Percentiles rank a stretch among this genome's conserved stretches.
Conservation (phyloP, 495 filamentous ascomycete genomes). For the Xylaria curta region DNA sequence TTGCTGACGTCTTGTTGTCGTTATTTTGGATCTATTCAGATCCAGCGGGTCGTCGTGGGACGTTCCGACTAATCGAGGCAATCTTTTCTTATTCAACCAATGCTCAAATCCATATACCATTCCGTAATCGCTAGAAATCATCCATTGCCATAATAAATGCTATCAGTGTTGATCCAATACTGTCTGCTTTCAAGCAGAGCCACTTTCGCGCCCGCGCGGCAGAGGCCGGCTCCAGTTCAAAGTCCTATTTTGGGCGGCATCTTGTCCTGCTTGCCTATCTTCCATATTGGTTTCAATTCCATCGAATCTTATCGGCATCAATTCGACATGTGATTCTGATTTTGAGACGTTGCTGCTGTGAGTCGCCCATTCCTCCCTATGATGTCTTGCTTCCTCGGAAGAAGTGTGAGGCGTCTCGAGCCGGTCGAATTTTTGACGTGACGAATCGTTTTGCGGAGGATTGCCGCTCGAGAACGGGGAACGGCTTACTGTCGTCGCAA, state of each 20-base stretch:
- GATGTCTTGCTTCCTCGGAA: constrained; percentile 24
- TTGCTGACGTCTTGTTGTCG: neutral
- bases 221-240: constrained; percentile 21
- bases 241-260: neutral
- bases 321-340: constrained; percentile 19
- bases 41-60: neutral
- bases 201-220: constrained; percentile 8
- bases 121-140: neutral
- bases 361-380: constrained; percentile 34
- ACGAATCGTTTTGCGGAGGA: neutral
- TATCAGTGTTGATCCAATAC: neutral
- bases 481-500: constrained; percentile 32
- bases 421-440: constrained; percentile 15
- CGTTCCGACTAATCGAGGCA: neutral
- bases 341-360: neutral
- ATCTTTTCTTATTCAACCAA: neutral
- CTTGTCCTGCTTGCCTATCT: neutral
- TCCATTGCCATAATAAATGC: neutral
- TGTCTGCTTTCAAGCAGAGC: neutral
- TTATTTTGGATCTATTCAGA: neutral
- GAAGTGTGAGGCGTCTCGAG: constrained; percentile 24
- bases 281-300: neutral
- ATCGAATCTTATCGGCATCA: neutral
- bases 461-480: constrained; percentile 27
- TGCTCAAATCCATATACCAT: neutral